phyloP scores from a whole-genome alignment of 164 flowering plant genomes.

The Annona squamosa region DNA sequence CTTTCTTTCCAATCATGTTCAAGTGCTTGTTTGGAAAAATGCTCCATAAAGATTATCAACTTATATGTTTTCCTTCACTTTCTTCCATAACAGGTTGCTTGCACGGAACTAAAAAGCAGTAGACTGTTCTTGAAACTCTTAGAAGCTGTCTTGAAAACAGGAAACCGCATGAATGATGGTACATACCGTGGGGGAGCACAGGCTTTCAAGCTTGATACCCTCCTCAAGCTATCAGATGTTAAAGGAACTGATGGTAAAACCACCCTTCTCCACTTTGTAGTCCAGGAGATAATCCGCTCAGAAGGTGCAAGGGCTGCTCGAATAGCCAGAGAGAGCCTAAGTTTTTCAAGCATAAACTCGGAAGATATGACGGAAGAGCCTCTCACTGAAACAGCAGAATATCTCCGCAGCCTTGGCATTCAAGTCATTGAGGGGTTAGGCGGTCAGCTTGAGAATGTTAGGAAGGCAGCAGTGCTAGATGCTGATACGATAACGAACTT shows the following conservation, averaged over 20 bases:
- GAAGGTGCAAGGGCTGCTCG: constrained; percentile 81
- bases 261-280: constrained; percentile 87
- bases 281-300: constrained; percentile 80
- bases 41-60: neutral
- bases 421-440: constrained; percentile 65
- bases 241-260: constrained; percentile 91
- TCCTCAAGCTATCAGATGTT: constrained; percentile 79
- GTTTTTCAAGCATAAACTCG: constrained; percentile 49
- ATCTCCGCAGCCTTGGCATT: constrained; percentile 65
- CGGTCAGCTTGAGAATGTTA: constrained; percentile 69
- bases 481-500: constrained; percentile 54
- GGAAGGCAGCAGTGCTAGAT: constrained; percentile 70
- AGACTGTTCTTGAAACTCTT: constrained; percentile 81
- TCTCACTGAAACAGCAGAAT: constrained; percentile 40
- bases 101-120: constrained; percentile 74
- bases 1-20: neutral
- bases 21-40: neutral
- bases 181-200: constrained; percentile 94
- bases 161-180: constrained; percentile 98
- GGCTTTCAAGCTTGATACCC: constrained; percentile 96
- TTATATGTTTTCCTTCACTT: neutral
- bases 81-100: constrained; percentile 50
- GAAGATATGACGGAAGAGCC: constrained; percentile 44
- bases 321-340: constrained; percentile 36
- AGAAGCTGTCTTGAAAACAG: constrained; percentile 95